Base-by-base conservation (phyloP, 1,139 yeast genomes). In the Suzukiozyma palmioleophila region DNA sequence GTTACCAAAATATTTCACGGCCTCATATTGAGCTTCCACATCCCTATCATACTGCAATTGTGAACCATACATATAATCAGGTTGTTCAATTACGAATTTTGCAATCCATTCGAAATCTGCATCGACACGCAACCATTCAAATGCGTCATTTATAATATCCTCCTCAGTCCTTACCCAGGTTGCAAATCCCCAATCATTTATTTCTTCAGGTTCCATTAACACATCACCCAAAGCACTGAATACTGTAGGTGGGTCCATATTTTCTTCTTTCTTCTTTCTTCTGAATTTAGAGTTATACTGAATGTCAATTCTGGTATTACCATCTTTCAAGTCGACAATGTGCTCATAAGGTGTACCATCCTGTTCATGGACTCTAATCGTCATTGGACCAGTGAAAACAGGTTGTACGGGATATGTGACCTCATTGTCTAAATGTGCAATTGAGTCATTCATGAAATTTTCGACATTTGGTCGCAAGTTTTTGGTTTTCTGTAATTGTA, bases 311-410 rank as follows among this genome's bases (percentile, higher is more conserved):
- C 87, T 89, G 0, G 96, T 87, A 48, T 81, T 80, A 2, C 80
- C 77, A 42, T 90, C 97, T 53, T 88, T 87, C 41, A 94, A 69
- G 49, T 89, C 95, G 16, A 94, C 96, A 36, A 94, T 92, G 57
- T 94, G 99, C 55, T 94, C 99, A 54, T 94, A 92, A 0, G 99
- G 98, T 0, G 97, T 88, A n/a, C 98, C 98, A 60, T 94, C 98
- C 0, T 97, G 95, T 58, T 94, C 99, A 57, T 94, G 98, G 33
- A 94, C 90, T 53, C 98, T 72, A 32, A 94, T 86, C 0, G 98
- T 94, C 86, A 94, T 88, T 0, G 98, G 97, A 0, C 99, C 99
- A 0, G 85, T 75, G 50, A 87, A 87, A 1, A 80, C 74, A 3
- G 75, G 66, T 37, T 75, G 77, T 9, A 65, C 60, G 1, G 64